Conservation (phyloP, 2,329 filamentous ascomycete genomes). For the Botryosphaeria dothidea region DNA sequence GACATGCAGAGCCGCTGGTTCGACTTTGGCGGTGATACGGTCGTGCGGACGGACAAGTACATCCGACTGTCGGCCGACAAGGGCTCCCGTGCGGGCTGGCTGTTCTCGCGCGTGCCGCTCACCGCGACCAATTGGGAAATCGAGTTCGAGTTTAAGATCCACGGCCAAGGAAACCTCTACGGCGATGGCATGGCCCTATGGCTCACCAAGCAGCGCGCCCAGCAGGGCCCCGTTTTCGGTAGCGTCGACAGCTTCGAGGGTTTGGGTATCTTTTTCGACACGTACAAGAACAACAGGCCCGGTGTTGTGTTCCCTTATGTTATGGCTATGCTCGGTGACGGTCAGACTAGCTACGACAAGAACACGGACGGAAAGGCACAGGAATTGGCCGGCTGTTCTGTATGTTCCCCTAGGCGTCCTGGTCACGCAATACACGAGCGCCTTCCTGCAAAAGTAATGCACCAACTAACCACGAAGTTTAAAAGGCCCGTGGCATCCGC, state of each 20-base stretch:
- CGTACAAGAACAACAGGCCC: constrained; percentile 98
- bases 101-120: constrained; percentile 90
- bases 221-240: constrained; percentile 82
- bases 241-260: constrained; percentile 88
- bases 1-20: constrained; percentile 99
- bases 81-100: constrained; percentile 86
- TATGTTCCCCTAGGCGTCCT: constrained; percentile 38
- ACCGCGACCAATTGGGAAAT: constrained; percentile 99
- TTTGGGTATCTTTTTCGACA: constrained; percentile 93
- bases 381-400: constrained; percentile 90
- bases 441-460: neutral
- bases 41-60: constrained; percentile 77
- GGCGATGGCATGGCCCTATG: constrained; percentile 98
- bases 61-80: constrained; percentile 89
- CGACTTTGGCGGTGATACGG: constrained; percentile 95
- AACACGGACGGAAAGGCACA: constrained; percentile 90
- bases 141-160: constrained; percentile 92
- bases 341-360: constrained; percentile 86
- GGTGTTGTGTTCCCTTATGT: constrained; percentile 95
- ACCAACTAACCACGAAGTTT: neutral
- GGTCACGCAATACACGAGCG: neutral
- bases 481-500: constrained; percentile 77
- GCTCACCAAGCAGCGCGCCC: constrained; percentile 90
- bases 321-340: constrained; percentile 97
- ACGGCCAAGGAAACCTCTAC: constrained; percentile 84